Base-by-base conservation (phyloP, 768 basidiomycete species). In the Kwoniella sp. region DNA sequence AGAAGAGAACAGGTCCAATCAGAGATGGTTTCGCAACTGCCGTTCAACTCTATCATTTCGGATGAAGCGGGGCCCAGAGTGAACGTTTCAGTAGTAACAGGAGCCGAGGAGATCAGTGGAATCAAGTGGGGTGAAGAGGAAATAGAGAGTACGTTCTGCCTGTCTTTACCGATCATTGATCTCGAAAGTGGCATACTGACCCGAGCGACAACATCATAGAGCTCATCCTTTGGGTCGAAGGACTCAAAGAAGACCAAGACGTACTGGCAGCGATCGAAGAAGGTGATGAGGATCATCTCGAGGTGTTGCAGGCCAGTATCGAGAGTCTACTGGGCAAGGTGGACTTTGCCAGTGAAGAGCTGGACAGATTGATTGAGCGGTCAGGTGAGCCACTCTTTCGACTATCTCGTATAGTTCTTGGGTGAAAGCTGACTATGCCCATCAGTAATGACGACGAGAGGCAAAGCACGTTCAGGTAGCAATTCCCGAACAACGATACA, bases 281-380 rank as follows among this genome's bases (percentile, higher is more conserved):
- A 0, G 62, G 55, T 0, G 61, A 67, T 4, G 53, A 61, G 30
- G 73, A 81, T 52, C 87, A 91, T 41, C 83, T 93, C 1, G 82
- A 82, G 26, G 88, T 89, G 73, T 86, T 88, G 30, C 86, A 87
- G 30, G 67, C 73, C 4, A 82, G 85, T 2, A 81, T 96, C 34
- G 87, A 90, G 66, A 90, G 86, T 78, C 84, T 91, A 4, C 82
- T 92, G 48, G 81, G 79, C 31, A 89, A 87, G 79, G 90, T 96
- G 87, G 91, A 95, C 65, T 84, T 83, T 26, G 83, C 94, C 13
- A 89, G 91, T 77, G 78, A 86, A 0, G 89, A 89, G 1, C 93
- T 96, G 73, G 93, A 94, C 71, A 86, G 87, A 68, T 89, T 94
- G 71, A 89, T 90, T 2, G 91, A 93, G 76, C 86, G 89, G 53